These are phyloP conservation scores for Amylostereum chailletii DNA, from an alignment of 1,284 basidiomycete species.

Conservation along the genomic window DNA sequence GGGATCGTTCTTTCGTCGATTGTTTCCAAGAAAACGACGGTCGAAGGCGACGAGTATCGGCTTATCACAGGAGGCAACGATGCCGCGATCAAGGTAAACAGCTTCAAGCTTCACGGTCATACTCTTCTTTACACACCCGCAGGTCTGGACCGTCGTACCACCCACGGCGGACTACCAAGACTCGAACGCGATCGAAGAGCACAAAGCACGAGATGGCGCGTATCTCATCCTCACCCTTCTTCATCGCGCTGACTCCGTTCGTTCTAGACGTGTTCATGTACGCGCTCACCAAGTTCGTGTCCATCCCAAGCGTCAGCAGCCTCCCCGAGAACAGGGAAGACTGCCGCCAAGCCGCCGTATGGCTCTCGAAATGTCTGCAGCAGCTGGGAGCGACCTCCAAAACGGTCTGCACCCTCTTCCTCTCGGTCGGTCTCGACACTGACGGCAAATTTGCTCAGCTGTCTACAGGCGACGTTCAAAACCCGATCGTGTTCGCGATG, in stretches of 20 bases:
- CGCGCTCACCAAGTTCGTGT: conserved; percentile 80
- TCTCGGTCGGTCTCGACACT: conserved; percentile 1
- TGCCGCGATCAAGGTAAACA: conserved; percentile 65
- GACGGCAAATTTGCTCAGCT: conserved; percentile 33
- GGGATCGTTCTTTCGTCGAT: conserved; percentile 78
- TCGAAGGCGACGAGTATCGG: conserved; percentile 23
- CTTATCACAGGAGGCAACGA: conserved; percentile 84
- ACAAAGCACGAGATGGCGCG: too few relatives aligned
- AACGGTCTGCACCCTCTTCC: conserved; percentile 41
- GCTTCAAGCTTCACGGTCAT: neutral
- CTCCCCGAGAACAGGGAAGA: conserved; percentile 68
- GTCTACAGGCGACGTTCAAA: conserved; percentile 54
- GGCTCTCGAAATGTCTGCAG: conserved; percentile 78
- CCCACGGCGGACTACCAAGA: too few relatives aligned
- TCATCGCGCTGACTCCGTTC: neutral
- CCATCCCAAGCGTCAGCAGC: conserved; percentile 81
- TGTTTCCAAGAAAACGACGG: conserved; percentile 25
- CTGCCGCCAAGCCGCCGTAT: conserved; percentile 87
- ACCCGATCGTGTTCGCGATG: conserved; percentile 81
- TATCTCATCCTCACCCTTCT: neutral
- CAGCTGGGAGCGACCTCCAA: conserved; percentile 79
- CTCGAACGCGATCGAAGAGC: too few relatives aligned
- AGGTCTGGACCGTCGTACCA: too few relatives aligned
- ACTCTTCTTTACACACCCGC: too few relatives aligned
- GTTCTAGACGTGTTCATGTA: conserved; percentile 56